phyloP scores from a whole-genome alignment of 1,284 basidiomycete genomes.

The Ganoderma meredithae region DNA sequence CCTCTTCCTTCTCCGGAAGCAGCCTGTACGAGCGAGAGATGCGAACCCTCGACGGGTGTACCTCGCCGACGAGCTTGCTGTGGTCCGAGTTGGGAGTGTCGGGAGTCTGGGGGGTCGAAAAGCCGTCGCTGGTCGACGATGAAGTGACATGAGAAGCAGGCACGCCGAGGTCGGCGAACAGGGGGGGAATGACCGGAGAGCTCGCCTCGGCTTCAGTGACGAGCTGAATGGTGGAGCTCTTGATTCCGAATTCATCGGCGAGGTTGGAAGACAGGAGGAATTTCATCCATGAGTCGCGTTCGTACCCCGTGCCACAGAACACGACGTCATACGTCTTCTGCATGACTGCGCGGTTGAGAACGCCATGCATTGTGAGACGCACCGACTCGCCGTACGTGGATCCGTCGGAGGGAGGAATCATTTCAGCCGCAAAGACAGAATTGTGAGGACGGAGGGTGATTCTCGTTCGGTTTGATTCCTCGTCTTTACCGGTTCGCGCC shows the following conservation, averaged over 20 bases:
- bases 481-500: slow-evolving; percentile 39
- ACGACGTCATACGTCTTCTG: slow-evolving; percentile 56
- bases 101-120: slow-evolving; percentile 31
- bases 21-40: slow-evolving; percentile 57
- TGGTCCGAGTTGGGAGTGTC: slow-evolving; percentile 32
- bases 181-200: slow-evolving; percentile 28
- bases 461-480: slow-evolving; percentile 36
- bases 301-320: slow-evolving; percentile 65
- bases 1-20: slow-evolving; percentile 40
- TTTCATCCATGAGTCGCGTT: slow-evolving; percentile 57
- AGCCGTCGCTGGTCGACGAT: slow-evolving; percentile 27
- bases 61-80: slow-evolving; percentile 26
- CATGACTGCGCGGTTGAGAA: slow-evolving; percentile 42
- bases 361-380: slow-evolving; percentile 48
- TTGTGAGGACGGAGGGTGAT: slow-evolving; percentile 51
- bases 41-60: slow-evolving; percentile 45
- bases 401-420: slow-evolving; percentile 32
- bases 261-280: slow-evolving; percentile 54
- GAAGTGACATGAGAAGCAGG: slow-evolving; percentile 21
- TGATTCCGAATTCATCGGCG: slow-evolving; percentile 51
- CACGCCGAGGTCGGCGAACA: slow-evolving; percentile 27
- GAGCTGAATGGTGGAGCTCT: slow-evolving; percentile 38
- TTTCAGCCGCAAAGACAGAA: slow-evolving; percentile 47
- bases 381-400: slow-evolving; percentile 33
- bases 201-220: slow-evolving; percentile 30